phyloP scores from a whole-genome alignment of 768 basidiomycete species.

The Boletus subparvulus region DNA sequence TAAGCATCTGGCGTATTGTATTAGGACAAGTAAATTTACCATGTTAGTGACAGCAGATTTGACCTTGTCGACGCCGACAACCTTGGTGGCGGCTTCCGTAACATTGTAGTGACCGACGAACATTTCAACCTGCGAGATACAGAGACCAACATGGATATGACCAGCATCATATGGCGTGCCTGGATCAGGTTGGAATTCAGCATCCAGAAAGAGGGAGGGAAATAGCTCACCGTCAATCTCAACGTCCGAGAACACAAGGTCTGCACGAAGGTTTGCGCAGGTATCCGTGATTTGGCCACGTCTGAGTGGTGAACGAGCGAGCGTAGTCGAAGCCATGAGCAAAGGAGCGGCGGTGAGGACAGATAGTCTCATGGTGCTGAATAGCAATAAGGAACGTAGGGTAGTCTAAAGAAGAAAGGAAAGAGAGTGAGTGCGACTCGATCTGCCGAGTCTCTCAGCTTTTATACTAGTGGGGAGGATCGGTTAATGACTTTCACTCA shows the following conservation, averaged over 20 bases:
- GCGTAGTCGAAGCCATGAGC: conserved; percentile 10
- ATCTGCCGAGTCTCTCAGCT: not conserved
- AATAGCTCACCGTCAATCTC: conserved; percentile 5
- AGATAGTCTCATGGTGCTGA: conserved; percentile 16
- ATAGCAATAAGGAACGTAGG: not conserved
- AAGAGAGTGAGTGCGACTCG: too few relatives aligned
- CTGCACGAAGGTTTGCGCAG: conserved; percentile 15
- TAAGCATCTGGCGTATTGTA: not conserved
- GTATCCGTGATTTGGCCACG: conserved; percentile 8
- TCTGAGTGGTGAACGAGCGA: conserved; percentile 17
- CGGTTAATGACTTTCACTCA: conserved; percentile 8
- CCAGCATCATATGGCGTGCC: conserved; percentile 25
- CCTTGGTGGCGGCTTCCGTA: conserved; percentile 20
- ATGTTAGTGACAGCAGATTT: conserved; percentile 18
- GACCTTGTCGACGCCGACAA: conserved; percentile 27
- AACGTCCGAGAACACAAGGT: conserved; percentile 21
- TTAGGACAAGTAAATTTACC: conserved; percentile 13
- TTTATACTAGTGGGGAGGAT: conserved; percentile 9
- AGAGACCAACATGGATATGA: conserved; percentile 30
- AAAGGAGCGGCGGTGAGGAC: conserved; percentile 19
- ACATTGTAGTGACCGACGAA: conserved; percentile 27
- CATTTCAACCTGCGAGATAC: conserved; percentile 25
- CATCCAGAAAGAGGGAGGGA: too few relatives aligned
- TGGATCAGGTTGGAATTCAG: not conserved
- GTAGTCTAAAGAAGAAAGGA: not conserved